Base-by-base conservation (phyloP, 1,284 basidiomycete genomes). In the Marasmius fiardii region DNA sequence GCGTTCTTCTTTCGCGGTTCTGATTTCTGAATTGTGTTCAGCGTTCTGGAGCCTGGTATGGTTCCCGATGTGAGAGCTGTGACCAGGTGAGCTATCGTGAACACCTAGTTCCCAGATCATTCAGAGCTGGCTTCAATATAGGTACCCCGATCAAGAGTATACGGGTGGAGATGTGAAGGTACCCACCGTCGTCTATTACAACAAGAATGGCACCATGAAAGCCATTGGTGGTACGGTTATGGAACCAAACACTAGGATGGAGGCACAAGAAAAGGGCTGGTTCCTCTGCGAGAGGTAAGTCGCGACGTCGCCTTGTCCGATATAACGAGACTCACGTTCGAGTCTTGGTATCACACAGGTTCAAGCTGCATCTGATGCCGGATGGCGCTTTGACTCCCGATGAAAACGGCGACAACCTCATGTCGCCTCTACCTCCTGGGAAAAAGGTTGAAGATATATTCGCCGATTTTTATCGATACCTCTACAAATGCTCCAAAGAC, bases 361-460 rank as follows among this genome's bases (percentile, higher is more conserved):
- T 76, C 68, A 80, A 80, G 58, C 61, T 79, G 1, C 75, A 78
- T 55, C 62, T 79, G 0, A 70, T 70, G 1, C 70, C 73, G n/a
- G 12, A 24, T 6, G 33, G 61, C 65, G 11, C 58, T 71, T 4
- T 61, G 61, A 6, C 61, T 62, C 0, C 57, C 61, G 20, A 64
- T 66, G 43, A 26, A 2, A 26, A 28, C 39, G 65, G 67, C n/a
- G 58, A 60, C 16, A 55, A 66, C 51, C 54, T 63, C 6, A 50
- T 75, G 3, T 72, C 67, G 1, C 65, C 69, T 1, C 67, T 79
- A 11, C 77, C 78, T 0, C 33, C 54, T 0, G 64, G 67, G 1
- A 77, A 75, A 54, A 66, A 66, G 0, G 64, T 68, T 1, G 58
- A 69, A 1, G 67, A 76, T 21, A 67, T 80, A 24, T 67, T 75